A percentile compares a stretch with the other conserved stretches of the same genome.
phyloP scores from a whole-genome alignment of 768 basidiomycete genomes.

The Cystobasidium onofrii region DNA sequence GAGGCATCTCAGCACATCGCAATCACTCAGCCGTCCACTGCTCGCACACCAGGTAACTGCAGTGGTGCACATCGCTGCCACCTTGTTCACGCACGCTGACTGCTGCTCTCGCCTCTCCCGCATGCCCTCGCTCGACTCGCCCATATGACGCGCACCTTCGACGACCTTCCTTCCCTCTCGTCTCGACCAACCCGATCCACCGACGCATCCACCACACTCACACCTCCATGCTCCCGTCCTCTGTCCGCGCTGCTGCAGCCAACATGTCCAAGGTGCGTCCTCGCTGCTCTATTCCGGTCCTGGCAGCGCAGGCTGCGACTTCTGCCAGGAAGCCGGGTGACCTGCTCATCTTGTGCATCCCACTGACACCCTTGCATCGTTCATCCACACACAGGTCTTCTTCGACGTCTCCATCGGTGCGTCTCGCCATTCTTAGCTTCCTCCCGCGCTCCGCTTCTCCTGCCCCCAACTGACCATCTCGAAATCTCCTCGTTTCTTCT shows the following conservation, averaged over 20 bases:
- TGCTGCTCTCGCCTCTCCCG: no score
- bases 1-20: no score
- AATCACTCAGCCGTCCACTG: no score
- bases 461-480: not conserved
- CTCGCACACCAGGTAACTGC: no score
- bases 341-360: no score
- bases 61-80: no score
- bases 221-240: not conserved
- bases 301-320: no score
- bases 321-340: no score
- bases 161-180: not conserved
- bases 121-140: not conserved
- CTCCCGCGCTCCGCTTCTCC: not conserved
- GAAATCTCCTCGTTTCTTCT: not conserved
- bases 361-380: not conserved
- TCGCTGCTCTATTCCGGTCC: no score
- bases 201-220: not conserved
- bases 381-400: conserved; percentile 27
- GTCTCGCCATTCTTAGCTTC: not conserved
- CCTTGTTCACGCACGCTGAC: no score
- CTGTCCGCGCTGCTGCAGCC: not conserved
- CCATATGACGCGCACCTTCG: not conserved
- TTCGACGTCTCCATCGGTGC: conserved; percentile 53
- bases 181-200: not conserved
- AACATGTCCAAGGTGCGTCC: conserved; percentile 13